Evolutionary conservation across 768 basidiomycete species (phyloP).

Genomic region (Fistulinella prunicolor): DNA sequence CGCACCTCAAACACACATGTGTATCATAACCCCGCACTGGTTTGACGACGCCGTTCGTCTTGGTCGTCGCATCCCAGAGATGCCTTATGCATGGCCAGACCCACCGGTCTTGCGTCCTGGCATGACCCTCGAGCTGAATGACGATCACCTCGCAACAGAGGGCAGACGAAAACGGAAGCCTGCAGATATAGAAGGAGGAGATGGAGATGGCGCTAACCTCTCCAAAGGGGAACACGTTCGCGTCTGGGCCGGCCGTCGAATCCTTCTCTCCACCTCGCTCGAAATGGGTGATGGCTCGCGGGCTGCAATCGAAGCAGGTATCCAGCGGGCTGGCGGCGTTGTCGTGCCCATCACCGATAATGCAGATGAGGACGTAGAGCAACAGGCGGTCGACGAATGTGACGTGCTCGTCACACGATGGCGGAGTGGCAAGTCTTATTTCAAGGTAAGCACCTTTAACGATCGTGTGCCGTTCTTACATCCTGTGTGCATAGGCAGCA

Average conservation of each 20-base stretch:
- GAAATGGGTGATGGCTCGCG: conserved; percentile 48
- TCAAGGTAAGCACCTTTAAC: conserved; percentile 46
- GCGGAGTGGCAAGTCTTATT: conserved; percentile 67
- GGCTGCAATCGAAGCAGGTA: conserved; percentile 54
- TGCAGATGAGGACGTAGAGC: conserved; percentile 32
- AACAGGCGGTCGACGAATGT: conserved; percentile 41
- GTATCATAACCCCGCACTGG: conserved; percentile 86
- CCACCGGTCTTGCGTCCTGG: conserved; percentile 46
- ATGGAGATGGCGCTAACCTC: conserved; percentile 4
- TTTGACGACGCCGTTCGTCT: conserved; percentile 77
- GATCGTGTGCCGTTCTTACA: neutral
- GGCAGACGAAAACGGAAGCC: conserved; percentile 24
- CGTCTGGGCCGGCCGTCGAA: conserved; percentile 57
- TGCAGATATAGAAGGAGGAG: conserved; percentile 23
- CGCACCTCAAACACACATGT: conserved; percentile 55
- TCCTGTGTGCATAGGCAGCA: conserved; percentile 48
- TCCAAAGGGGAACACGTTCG: conserved; percentile 33
- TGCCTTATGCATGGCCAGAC: conserved; percentile 71
- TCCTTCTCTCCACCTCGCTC: conserved; percentile 62
- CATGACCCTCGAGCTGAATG: conserved; percentile 12
- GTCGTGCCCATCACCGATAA: conserved; percentile 52
- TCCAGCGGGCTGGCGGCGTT: conserved; percentile 59
- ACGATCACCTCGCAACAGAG: conserved; percentile 17
- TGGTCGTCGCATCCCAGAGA: conserved; percentile 49
- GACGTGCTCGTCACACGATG: conserved; percentile 75